Percentiles rank a stretch among this genome's conserved stretches.
phyloP scores from a whole-genome alignment of 768 basidiomycete genomes.

The Lactarius psammicola region DNA sequence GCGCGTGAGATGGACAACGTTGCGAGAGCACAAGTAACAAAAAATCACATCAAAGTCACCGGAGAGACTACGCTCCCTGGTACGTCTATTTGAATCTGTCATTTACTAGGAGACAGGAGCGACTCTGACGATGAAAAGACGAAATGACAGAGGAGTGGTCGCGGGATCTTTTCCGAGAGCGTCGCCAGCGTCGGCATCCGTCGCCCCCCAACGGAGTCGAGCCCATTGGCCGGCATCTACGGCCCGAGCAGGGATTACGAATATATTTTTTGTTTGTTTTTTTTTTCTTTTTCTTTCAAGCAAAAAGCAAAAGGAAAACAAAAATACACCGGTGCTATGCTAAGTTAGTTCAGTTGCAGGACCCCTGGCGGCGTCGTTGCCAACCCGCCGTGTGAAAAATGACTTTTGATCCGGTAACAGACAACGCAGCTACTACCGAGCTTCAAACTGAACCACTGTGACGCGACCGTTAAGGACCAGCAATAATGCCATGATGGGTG shows the following conservation, averaged over 20 bases:
- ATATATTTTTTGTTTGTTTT: neutral
- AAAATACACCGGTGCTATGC: neutral
- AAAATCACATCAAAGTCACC: slow-evolving; percentile 52
- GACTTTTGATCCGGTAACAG: neutral
- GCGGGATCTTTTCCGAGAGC: slow-evolving; percentile 1
- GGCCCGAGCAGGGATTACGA: slow-evolving; percentile 9
- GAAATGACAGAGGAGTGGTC: neutral
- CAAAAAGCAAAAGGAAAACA: neutral
- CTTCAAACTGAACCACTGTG: slow-evolving; percentile 70
- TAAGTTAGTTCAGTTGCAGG: neutral
- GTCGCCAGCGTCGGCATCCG: slow-evolving; percentile 14
- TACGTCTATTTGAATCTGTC: slow-evolving; percentile 48
- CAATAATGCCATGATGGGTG: neutral
- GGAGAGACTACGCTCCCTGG: slow-evolving; percentile 65
- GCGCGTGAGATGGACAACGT: slow-evolving; percentile 4
- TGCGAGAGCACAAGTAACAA: slow-evolving; percentile 18
- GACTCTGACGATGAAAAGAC: neutral
- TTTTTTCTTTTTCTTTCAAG: neutral
- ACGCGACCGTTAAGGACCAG: slow-evolving; percentile 18
- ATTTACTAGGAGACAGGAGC: slow-evolving; percentile 13
- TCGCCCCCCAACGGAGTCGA: slow-evolving; percentile 1
- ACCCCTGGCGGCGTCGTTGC: neutral
- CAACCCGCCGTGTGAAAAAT: neutral
- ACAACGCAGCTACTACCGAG: slow-evolving; percentile 12
- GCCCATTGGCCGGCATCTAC: slow-evolving; percentile 5